Evolutionary conservation across 164 flowering plant species (phyloP), one percentile per base, ranked within the genome.

Genomic region (Aristolochia fimbriata): DNA sequence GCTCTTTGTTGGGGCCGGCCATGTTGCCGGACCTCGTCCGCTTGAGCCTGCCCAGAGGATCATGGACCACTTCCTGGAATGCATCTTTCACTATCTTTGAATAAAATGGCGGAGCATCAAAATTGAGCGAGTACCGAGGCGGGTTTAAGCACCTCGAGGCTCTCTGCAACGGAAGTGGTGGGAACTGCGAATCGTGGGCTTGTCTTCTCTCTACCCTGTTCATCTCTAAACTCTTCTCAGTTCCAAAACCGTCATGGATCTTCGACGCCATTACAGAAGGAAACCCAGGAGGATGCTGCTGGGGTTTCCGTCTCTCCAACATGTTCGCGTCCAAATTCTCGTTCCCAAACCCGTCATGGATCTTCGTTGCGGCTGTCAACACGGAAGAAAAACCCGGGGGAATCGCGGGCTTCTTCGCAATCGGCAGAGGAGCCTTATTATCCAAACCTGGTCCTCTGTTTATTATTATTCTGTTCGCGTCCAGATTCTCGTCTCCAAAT

Each of bases 21-120:
- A 71, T 69, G 57, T 75, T 77, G 13, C 71, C 75, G 1, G 97
- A 82, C 70, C 97, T 82, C 23, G 88, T 85, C 64, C 97, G 78
- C 79, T 90, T 94, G 0, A 85, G 75, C 24, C 65, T 75, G 16
- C 66, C 71, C 15, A 67, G 24, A 37, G 63, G 60, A 67, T 85
- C 93, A 17, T 74, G 71, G 19, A 70, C 50, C 25, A 65, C 65
- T 60, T 52, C 70, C 56, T 52, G 56, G 3, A 45, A 7, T 13
- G 69, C 63, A 6, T 68, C 77, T n/a, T 60, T 68, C 10, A 27
- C 49, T 41, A 68, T 77, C 3, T 83, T 63, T 11, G 86, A 80
- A 66, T 69, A 81, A 46, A 88, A 92, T 30, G 98, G 96, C 0
- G 64, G 79, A 19, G 99, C 99, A 46, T 75, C 83, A 3, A 79